Base-by-base conservation (phyloP, 2,329 filamentous ascomycete species). In the Magnaporthales sp. region DNA sequence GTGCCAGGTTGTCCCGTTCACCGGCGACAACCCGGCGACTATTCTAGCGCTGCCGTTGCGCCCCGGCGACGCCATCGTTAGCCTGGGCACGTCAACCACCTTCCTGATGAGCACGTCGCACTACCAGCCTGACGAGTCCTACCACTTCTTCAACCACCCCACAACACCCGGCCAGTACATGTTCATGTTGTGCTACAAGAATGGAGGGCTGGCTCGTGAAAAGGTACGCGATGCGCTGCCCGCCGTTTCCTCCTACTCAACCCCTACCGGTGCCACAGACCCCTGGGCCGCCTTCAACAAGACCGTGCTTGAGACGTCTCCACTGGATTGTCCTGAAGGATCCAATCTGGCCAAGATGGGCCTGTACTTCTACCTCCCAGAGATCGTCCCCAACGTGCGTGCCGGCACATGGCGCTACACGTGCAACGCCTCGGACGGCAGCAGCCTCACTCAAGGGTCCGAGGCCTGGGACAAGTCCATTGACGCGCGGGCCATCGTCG, bases 161-260 rank as follows among this genome's bases (percentile, higher is more conserved):
- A 95, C 93, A 61, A 96, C 92, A 0, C 81, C 89, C 0, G 92
- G 91, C 1, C 86, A 97, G 68, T 97, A 96, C 84, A 98, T 99
- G 95, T 98, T 99, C 79, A 99, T 99, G 95, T 87, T 99, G 46
- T 99, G 95, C 84, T 99, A 98, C 83, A 98, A 98, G 80, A 99
- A 99, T 79, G 95, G 95, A 71, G 93, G 93, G 2, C 87, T 98
- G 1, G 94, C 95, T 1, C 90, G 95, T 61, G 95, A 99, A 76
- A 89, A 91, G 73, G 87, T 98, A 69, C 90, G 95, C 66, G 92
- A 99, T 74, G 83, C 86, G 0, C 86, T 98, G 65, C 90, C 92
- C 69, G 62, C 68, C 15, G 62, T 63, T n/a, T 58, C 71, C 6
- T 72, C 76, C 56, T 58, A 58, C 54, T 58, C 54, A 22, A 26